phyloP scores from a whole-genome alignment of 1,284 basidiomycete genomes.

The Leccinum ponderosum region DNA sequence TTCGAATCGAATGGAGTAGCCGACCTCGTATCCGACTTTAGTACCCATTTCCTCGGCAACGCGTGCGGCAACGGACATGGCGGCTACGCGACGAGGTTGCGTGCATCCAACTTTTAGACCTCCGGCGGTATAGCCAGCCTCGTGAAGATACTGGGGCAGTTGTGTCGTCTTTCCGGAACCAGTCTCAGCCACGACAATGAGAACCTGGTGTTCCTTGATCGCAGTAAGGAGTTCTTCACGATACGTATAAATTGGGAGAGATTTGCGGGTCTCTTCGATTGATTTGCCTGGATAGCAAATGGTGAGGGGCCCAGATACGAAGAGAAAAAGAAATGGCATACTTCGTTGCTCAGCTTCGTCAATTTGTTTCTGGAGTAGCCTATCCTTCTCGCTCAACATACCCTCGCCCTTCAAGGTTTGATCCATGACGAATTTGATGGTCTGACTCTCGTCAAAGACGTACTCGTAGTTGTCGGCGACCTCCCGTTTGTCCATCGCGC shows the following conservation, averaged over 20 bases:
- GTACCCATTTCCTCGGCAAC: constrained; percentile 99
- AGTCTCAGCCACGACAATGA: constrained; percentile 92
- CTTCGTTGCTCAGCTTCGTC: constrained; percentile 91
- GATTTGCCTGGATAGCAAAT: constrained; percentile 59
- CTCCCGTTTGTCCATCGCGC: constrained; percentile 86
- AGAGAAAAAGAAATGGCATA: constrained; percentile 38
- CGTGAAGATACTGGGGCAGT: constrained; percentile 96
- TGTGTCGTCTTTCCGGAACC: constrained; percentile 99
- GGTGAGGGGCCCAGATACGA: constrained; percentile 2
- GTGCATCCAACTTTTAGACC: constrained; percentile 96
- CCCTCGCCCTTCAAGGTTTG: constrained; percentile 70
- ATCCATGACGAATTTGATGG: constrained; percentile 94
- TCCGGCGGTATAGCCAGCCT: constrained; percentile 90
- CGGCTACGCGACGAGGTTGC: constrained; percentile 97
- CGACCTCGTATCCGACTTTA: constrained; percentile 95
- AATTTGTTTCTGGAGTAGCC: constrained; percentile 84
- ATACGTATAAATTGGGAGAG: constrained; percentile 86
- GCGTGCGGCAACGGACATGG: constrained; percentile 98
- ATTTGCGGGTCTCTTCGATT: constrained; percentile 91
- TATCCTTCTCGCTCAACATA: constrained; percentile 82
- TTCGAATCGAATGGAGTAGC: constrained; percentile 99
- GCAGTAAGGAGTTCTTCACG: constrained; percentile 88
- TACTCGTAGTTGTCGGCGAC: constrained; percentile 90
- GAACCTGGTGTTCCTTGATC: constrained; percentile 87
- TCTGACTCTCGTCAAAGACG: constrained; percentile 97